A percentile compares a stretch with the other conserved stretches of the same genome.
phyloP scores from a whole-genome alignment of 2,329 filamentous ascomycete species.

The Myotisia sp. region DNA sequence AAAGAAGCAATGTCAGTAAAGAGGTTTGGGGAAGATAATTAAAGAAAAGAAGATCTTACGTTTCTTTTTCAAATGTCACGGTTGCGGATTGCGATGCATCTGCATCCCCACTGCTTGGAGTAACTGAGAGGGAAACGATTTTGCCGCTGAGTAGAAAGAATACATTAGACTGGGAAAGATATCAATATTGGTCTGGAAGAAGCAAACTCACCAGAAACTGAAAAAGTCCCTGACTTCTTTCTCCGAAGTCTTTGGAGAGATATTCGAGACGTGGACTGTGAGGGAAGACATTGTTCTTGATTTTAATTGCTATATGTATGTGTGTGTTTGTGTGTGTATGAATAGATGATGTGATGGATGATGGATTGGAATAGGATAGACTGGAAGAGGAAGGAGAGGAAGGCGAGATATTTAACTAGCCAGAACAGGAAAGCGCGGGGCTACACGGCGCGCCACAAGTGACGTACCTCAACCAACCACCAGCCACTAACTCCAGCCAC shows the following conservation, averaged over 20 bases:
- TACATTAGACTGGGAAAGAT: conserved; percentile 12
- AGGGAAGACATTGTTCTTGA: conserved; percentile 38
- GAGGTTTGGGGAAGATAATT: neutral
- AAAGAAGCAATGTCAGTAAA: neutral
- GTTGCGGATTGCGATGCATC: conserved; percentile 65
- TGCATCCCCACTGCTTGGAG: conserved; percentile 37
- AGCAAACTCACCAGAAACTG: conserved; percentile 61
- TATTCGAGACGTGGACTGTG: conserved; percentile 81
- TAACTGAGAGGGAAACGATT: conserved; percentile 70
- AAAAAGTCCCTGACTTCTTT: conserved; percentile 95
- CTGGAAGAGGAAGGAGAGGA: neutral
- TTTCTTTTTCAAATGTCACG: conserved; percentile 95
- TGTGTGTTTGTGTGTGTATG: neutral
- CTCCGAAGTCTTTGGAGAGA: conserved; percentile 66
- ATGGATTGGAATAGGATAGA: neutral
- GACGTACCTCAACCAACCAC: conserved; percentile 23
- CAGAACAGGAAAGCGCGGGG: conserved; percentile 8
- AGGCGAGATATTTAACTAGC: neutral
- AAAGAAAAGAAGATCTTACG: conserved; percentile 30
- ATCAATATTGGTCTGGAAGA: neutral
- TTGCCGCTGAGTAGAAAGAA: conserved; percentile 54
- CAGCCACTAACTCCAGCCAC: no score
- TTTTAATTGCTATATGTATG: neutral
- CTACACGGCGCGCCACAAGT: conserved; percentile 21
- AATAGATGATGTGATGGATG: neutral